Evolutionary conservation across 2,329 filamentous ascomycete species (phyloP), one percentile per base, ranked within the genome.

Genomic region (Cadophora malorum): DNA sequence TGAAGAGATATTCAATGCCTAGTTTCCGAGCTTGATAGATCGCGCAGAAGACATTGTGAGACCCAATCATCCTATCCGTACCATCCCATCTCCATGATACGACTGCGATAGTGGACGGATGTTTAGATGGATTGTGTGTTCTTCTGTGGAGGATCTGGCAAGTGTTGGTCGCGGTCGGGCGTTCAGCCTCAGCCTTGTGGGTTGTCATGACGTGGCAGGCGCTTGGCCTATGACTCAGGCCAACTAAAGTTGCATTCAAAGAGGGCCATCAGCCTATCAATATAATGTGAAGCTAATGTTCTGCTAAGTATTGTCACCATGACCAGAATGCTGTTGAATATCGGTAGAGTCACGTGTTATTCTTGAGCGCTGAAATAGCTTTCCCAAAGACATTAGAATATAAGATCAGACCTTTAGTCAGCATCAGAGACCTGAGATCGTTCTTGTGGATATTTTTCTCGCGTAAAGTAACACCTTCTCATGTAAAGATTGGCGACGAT

Each of bases 151-250:
- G 28, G 14, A 35, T 9, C 19, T 7, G 52, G 31, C 25, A 55
- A 55, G 52, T 55, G 5, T 19, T 55, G 4, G 19, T 33, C 31
- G 25, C 5, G 19, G 10, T 56, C 41, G 16, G 9, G 2, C 9
- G 19, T 21, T 35, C 1, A 56, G 53, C 55, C n/a, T 58, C 55
- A 58, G 33, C 55, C 55, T 58, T 9, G 33, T 6, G 10, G n/a
- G 21, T 38, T 7, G 10, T 23, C 23, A 23, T 58, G 55, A 38
- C 33, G 55, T 58, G 55, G 55, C 55, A 56, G 31, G 10, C 55
- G 23, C 9, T 3, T 23, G n/a, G 55, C 55, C n/a, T 38, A 23
- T 58, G 0, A 21, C 10, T 38, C 31, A 16, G n/a, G n/a, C n/a
- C n/a, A n/a, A n/a, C n/a, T n/a, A n/a, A n/a, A n/a, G n/a, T n/a